A percentile compares a stretch with the other conserved stretches of the same genome.
Evolutionary conservation across 768 basidiomycete genomes (phyloP).

Genomic region (Hygrocybe coccinea): DNA sequence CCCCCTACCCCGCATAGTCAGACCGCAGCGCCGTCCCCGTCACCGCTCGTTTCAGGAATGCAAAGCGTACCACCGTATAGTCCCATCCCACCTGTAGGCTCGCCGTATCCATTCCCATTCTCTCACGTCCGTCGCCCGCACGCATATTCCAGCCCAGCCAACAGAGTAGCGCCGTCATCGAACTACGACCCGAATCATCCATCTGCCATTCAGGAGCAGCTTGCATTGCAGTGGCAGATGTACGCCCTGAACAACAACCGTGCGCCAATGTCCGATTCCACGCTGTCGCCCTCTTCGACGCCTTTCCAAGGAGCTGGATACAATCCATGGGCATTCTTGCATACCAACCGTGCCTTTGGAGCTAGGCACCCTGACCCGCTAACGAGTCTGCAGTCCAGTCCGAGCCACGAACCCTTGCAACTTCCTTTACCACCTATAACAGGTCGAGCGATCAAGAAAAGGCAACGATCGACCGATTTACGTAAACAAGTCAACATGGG

Average conservation of each 20-base stretch:
- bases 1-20: conserved; percentile 77
- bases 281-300: conserved; percentile 69
- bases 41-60: conserved; percentile 53
- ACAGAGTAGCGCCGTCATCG: conserved; percentile 29
- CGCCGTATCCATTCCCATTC: conserved; percentile 78
- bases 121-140: conserved; percentile 61
- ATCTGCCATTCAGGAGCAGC: conserved; percentile 57
- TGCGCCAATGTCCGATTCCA: conserved; percentile 60
- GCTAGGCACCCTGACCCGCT: conserved; percentile 29
- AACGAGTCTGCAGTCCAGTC: conserved; percentile 66
- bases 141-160: conserved; percentile 32
- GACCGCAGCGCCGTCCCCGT: conserved; percentile 69
- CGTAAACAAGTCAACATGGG: conserved; percentile 28
- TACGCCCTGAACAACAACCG: conserved; percentile 66
- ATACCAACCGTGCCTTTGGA: conserved; percentile 48
- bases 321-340: conserved; percentile 70
- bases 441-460: conserved; percentile 44
- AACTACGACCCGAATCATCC: conserved; percentile 41
- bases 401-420: conserved; percentile 60
- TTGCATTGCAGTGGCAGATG: conserved; percentile 73
- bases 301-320: conserved; percentile 63
- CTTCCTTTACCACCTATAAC: conserved; percentile 48
- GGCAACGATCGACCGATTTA: conserved; percentile 36
- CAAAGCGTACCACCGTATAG: conserved; percentile 46
- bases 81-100: conserved; percentile 56